A percentile compares a stretch with the other conserved stretches of the same genome.
Evolutionary conservation across 2,329 filamentous ascomycete species (phyloP).

Genomic region (Aspergillus proliferans): DNA sequence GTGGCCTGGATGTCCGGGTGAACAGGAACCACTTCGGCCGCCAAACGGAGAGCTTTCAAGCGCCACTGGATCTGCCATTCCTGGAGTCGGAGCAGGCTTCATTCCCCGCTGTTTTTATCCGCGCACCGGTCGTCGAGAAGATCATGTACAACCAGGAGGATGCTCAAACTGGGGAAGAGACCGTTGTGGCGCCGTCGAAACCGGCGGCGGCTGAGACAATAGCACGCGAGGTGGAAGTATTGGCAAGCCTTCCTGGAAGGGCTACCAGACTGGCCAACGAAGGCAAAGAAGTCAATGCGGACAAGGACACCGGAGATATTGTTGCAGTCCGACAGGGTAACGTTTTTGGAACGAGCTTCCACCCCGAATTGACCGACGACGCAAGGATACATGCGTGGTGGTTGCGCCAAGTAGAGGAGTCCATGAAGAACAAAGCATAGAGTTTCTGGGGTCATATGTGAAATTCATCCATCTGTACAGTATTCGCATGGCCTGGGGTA

Average conservation of each 20-base stretch:
- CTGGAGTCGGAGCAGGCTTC: constrained; percentile 42
- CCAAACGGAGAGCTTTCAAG: constrained; percentile 86
- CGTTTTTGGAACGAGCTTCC: constrained; percentile 90
- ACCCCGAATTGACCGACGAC: constrained; percentile 87
- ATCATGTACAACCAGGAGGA: constrained; percentile 53
- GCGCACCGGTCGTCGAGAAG: constrained; percentile 86
- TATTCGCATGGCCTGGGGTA: constrained; percentile 20
- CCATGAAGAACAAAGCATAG: constrained; percentile 24
- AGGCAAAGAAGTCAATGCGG: constrained; percentile 31
- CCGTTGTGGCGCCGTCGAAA: constrained; percentile 53
- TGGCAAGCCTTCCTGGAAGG: constrained; percentile 51
- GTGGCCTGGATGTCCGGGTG: constrained; percentile 82
- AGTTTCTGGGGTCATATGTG: background rate
- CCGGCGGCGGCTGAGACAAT: constrained; percentile 41
- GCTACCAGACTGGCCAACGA: constrained; percentile 45
- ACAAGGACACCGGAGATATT: constrained; percentile 58
- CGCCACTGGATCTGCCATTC: constrained; percentile 66
- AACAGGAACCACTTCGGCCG: constrained; percentile 93
- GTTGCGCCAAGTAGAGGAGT: constrained; percentile 62
- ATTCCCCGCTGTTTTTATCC: constrained; percentile 85
- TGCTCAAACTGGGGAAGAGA: constrained; percentile 47
- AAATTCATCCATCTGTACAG: constrained; percentile 1
- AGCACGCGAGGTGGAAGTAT: constrained; percentile 50
- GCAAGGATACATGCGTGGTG: constrained; percentile 89
- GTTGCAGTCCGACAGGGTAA: constrained; percentile 87